Conservation (phyloP, 164 flowering plant genomes). For the Malania oleifera region DNA sequence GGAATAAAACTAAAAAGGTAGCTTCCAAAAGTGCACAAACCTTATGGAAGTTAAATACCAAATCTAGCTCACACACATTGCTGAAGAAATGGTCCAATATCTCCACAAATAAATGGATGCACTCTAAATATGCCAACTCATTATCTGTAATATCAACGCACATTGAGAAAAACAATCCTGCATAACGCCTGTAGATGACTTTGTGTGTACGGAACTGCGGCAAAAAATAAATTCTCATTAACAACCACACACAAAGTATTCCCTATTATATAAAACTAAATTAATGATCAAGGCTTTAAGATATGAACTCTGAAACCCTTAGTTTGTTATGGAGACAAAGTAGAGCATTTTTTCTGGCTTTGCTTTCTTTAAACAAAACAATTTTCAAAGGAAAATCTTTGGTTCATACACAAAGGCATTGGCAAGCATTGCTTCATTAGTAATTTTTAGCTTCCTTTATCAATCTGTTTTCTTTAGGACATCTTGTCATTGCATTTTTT, state of each 20-base stretch:
- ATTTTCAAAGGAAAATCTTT: too few relatives aligned
- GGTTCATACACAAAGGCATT: too few relatives aligned
- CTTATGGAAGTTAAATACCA: conserved; percentile 99
- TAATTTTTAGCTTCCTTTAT: too few relatives aligned
- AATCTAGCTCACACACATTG: conserved; percentile 98
- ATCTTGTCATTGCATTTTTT: too few relatives aligned
- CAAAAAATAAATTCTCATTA: background rate
- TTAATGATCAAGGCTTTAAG: too few relatives aligned
- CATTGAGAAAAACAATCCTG: conserved; percentile 90
- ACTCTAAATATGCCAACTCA: conserved; percentile 93
- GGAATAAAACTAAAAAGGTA: background rate
- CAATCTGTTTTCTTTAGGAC: too few relatives aligned
- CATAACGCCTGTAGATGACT: conserved; percentile 95
- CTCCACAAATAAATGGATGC: conserved; percentile 97
- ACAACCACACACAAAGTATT: background rate
- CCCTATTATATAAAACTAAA: too few relatives aligned
- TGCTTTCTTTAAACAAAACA: too few relatives aligned
- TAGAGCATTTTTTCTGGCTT: too few relatives aligned
- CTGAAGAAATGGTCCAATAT: conserved; percentile 99
- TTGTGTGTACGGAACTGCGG: conserved; percentile 96
- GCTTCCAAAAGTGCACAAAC: conserved; percentile 28
- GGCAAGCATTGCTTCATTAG: too few relatives aligned
- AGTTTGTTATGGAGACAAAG: too few relatives aligned
- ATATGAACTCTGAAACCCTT: too few relatives aligned
- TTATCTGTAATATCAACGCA: conserved; percentile 98